Base-by-base conservation (phyloP, 2,329 filamentous ascomycete genomes). In the Aurifilum marmelostoma region DNA sequence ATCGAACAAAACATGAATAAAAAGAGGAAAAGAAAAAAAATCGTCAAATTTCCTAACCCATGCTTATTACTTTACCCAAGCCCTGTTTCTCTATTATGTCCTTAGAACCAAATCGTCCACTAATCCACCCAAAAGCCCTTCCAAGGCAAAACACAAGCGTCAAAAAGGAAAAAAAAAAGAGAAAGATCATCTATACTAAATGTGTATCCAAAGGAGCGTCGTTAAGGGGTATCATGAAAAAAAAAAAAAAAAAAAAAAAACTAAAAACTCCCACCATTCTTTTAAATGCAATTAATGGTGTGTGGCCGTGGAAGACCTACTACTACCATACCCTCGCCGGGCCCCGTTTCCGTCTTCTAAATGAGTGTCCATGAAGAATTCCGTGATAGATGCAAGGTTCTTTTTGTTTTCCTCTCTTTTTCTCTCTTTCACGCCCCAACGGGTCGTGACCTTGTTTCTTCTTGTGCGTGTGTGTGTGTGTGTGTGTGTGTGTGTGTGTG, bases 311-410 rank as follows among this genome's bases (percentile, higher is more conserved):
- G 52, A 18, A 18, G 27, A n/a, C 24, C 11, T 34, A 34, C 8
- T 34, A 34, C 34, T 34, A 16, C 27, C 14, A 2, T 32, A 7
- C 52, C 8, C 34, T 4, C 8, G 34, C 52, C 12, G 4, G n/a
- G n/a, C 18, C 27, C 21, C 18, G 41, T 47, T 43, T 18, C 43
- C 34, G 4, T 34, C 21, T 60, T 63, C 61, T 63, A 67, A 71
- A 60, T 65, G 69, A 71, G 59, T 70, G 63, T 68, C 59, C 34
- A 29, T 63, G n/a, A 64, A 60, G 59, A 2, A 4, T 43, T 47
- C 50, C 9, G 47, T n/a, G n/a, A n/a, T 6, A 41, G 32, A 37
- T 64, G 37, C 39, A 29, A 16, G 21, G 34, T 34, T n/a, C 21
- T n/a, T 47, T 47, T n/a, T n/a, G 37, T n/a, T 39, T 60, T 47